Base-by-base conservation (phyloP, 2,329 filamentous ascomycete genomes). In the Aspergillus neotritici region DNA sequence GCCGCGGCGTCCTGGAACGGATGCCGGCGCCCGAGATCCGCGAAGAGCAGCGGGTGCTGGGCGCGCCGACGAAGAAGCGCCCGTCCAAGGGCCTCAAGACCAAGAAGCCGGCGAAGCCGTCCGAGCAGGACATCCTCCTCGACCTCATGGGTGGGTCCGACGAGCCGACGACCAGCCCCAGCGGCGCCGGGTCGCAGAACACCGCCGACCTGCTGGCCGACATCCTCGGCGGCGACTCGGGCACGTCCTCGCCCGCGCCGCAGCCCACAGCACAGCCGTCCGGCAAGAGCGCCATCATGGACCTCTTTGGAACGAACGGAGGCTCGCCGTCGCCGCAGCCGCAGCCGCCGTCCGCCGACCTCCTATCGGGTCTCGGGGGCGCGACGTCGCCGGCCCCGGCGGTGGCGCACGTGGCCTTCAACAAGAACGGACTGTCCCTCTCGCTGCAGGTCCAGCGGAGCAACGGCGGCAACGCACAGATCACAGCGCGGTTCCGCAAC, bases 1-100 rank as follows among this genome's bases (percentile, higher is more conserved):
- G 91, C 42, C 80, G 79, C 47, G 93, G 93, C 45, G 93, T 98
- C 3, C 73, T 98, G 9, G 93, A 98, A 69, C 94, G 93, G 66
- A 98, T 98, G 94, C 93, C 93, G 6, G 81, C 93, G 2, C 93
- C 93, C 7, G 91, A 97, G 65, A 97, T 98, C 60, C 88, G 91
- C 53, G 93, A 98, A 64, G 88, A 94, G 64, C 91, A 93, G 42
- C 79, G 91, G 47, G 90, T 96, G 3, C 75, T 98, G 13, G 90
- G 90, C 34, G 86, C 91, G 58, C 83, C 88, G 1, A 79, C 84
- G 56, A 75, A 77, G 51, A 83, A 79, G 64, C 82, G 83, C 60
- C 73, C 72, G 55, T 70, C 79, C 37, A 76, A 80, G 46, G 63
- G 77, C n/a, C 62, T 75, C 39, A 87, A 83, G 63, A 81, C 83